Percentiles rank a stretch among this genome's conserved stretches.
Conservation (phyloP, 345 rosid species). For the Citrus reticulata region DNA sequence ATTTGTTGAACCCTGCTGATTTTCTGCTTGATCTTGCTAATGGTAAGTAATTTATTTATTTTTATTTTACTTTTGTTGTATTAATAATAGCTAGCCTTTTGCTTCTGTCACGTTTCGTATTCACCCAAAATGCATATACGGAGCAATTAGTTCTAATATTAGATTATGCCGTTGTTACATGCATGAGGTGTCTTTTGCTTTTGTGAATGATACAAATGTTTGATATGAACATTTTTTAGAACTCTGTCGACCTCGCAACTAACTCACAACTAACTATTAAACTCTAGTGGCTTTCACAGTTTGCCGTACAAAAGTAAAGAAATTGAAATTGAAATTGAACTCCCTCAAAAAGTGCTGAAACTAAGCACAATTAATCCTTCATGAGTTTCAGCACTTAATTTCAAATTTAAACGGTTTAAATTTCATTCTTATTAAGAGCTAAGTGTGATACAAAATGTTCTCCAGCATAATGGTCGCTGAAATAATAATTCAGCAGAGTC, state of each 20-base stretch:
- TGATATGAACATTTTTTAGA: neutral
- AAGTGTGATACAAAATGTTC: neutral
- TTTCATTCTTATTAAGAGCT: neutral
- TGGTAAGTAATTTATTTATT: slow-evolving; percentile 39
- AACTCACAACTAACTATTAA: slow-evolving; percentile 7
- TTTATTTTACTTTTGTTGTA: neutral
- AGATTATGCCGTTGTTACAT: neutral
- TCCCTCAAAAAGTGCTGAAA: neutral
- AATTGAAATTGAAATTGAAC: neutral
- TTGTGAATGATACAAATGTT: neutral
- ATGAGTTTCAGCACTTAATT: neutral
- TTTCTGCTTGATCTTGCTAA: slow-evolving; percentile 91
- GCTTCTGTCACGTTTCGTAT: neutral
- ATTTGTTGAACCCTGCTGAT: slow-evolving; percentile 81
- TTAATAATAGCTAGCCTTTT: neutral
- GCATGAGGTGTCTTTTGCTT: neutral
- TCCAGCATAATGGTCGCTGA: neutral
- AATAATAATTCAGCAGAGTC: neutral
- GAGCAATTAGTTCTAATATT: neutral
- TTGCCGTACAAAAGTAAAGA: neutral
- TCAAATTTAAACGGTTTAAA: neutral
- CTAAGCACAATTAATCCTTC: neutral
- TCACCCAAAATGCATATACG: neutral
- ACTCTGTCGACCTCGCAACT: neutral
- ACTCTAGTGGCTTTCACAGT: neutral